These are phyloP conservation scores for Neurospora tetraspora DNA, from an alignment of 495 filamentous ascomycete species.

Conservation along the genomic window DNA sequence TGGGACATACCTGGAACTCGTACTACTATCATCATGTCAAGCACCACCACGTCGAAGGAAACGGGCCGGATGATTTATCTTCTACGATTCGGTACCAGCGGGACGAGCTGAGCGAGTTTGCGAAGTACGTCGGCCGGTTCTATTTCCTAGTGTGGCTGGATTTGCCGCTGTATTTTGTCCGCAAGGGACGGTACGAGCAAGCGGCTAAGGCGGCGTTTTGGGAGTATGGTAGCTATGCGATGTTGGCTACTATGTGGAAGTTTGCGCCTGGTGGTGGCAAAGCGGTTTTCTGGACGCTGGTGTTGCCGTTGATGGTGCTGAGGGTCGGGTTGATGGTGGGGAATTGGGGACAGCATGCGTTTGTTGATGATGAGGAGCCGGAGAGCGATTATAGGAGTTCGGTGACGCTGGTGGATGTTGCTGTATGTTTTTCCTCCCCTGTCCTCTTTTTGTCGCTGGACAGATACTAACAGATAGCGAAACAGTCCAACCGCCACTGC, in stretches of 20 bases:
- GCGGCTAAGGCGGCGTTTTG: conserved; percentile 45
- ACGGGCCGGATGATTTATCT: conserved; percentile 65
- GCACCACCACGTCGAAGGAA: conserved; percentile 74
- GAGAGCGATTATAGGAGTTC: conserved; percentile 56
- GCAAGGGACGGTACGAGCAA: conserved; percentile 40
- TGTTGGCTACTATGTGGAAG: neutral
- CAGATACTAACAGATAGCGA: too few relatives aligned
- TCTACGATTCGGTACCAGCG: conserved; percentile 70
- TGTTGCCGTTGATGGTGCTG: conserved; percentile 47
- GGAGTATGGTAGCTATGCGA: conserved; percentile 44
- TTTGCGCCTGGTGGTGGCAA: neutral
- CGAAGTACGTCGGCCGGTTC: conserved; percentile 62
- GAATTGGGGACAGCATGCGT: conserved; percentile 70
- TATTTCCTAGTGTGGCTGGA: conserved; percentile 63
- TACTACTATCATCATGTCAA: conserved; percentile 83
- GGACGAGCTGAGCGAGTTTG: conserved; percentile 51
- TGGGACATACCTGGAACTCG: conserved; percentile 75
- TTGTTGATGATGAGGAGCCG: conserved; percentile 60
- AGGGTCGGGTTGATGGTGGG: conserved; percentile 66
- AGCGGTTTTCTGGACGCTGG: conserved; percentile 44
- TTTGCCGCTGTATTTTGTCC: conserved; percentile 60
- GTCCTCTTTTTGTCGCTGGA: too few relatives aligned
- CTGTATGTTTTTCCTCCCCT: conserved; percentile 45
- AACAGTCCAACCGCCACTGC: conserved; percentile 32
- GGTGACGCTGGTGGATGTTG: conserved; percentile 55